Evolutionary conservation across 2,329 filamentous ascomycete genomes (phyloP), one percentile per base, ranked within the genome.

Genomic region (Talaromyces sp.): DNA sequence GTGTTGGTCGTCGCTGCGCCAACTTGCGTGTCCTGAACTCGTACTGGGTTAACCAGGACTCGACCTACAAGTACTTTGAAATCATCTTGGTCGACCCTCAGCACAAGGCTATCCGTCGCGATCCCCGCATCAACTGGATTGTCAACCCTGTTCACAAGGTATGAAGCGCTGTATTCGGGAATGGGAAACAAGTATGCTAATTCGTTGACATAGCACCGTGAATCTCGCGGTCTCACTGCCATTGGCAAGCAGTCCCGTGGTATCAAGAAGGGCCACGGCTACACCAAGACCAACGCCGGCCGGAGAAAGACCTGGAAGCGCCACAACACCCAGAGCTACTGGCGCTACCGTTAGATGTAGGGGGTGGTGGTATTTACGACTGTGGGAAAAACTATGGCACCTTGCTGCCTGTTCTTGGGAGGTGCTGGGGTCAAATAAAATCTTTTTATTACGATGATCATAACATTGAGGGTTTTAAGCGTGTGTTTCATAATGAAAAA

Each of bases 41-140:
- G 68, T 99, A 99, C 93, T 99, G 96, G 96, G 92, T 99, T 87
- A 99, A 99, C 91, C 92, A 98, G 88, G 95, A 99, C 87, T 97
- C 93, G 66, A 99, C 95, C 83, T 99, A 98, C 91, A 99, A 99
- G 88, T 99, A 99, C 91, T 99, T 88, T 87, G 95, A 99, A 85
- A 89, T 98, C 83, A 98, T 99, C 86, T 91, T 97, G 78, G 94
- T 99, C 79, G 95, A 99, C 86, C 95, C 95, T 80, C 91, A 96
- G 86, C 95, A 99, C 91, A 98, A 98, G 89, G 95, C 95, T 78
- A 99, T 99, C 87, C 95, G 95, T 82, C 91, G 90, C 79, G 95
- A 99, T 82, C 85, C 95, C 77, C 93, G 95, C 83, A 98, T 99
- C 91, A 99, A 96, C 91, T 99, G 95, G 95, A 99, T 99, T 87